phyloP scores from a whole-genome alignment of 495 filamentous ascomycete species.

The Polyplosphaeria fusca region DNA sequence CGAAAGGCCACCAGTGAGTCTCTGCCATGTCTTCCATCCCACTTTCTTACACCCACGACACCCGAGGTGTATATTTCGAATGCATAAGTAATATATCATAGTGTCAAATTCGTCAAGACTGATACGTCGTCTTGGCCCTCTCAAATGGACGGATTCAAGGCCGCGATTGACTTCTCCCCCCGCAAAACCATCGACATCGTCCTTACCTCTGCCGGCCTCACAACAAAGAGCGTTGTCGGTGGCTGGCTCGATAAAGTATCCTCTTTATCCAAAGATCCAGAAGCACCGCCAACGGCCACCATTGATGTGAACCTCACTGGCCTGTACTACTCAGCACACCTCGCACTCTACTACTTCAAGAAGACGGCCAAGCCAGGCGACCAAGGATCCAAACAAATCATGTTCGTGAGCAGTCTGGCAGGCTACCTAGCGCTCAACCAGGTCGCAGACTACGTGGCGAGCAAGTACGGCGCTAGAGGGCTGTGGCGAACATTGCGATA shows the following conservation, averaged over 20 bases:
- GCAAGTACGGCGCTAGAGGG: conserved; percentile 23
- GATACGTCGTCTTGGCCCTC: conserved; percentile 29
- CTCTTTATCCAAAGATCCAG: conserved; percentile 1
- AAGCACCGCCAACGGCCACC: not conserved
- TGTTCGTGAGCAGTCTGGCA: conserved; percentile 17
- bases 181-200: conserved; percentile 20
- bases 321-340: conserved; percentile 17
- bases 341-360: conserved; percentile 19
- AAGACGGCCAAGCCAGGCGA: not conserved
- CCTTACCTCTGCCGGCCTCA: conserved; percentile 22
- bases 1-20: conserved; percentile 26
- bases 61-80: not conserved
- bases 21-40: not conserved
- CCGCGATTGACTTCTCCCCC: conserved; percentile 25
- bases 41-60: not conserved
- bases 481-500: conserved; percentile 10
- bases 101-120: conserved; percentile 36
- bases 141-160: conserved; percentile 29
- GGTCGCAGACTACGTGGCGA: conserved; percentile 1
- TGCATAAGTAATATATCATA: not conserved
- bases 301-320: conserved; percentile 25
- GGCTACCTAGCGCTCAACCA: conserved; percentile 14
- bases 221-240: not conserved
- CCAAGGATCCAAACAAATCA: conserved; percentile 1
- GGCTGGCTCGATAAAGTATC: conserved; percentile 4